Evolutionary conservation across 805 yeast species (phyloP).

Genomic region (Monosporozyma servazzii): DNA sequence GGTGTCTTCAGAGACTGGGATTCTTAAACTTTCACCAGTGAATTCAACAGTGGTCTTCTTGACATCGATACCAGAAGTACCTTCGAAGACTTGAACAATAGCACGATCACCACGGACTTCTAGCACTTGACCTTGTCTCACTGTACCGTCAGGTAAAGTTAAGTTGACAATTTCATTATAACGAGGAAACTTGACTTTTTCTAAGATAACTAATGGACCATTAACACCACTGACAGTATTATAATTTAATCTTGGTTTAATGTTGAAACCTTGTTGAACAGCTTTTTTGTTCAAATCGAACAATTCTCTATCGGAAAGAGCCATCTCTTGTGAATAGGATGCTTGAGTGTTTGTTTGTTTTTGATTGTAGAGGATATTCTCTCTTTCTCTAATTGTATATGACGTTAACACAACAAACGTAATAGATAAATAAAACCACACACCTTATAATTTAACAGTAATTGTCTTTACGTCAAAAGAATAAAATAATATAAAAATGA

Average conservation of each 20-base stretch:
- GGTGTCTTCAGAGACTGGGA: conserved; percentile 94
- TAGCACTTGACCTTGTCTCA: conserved; percentile 94
- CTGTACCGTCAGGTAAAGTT: conserved; percentile 91
- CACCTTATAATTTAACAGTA: not conserved
- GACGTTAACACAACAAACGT: too few species aligned
- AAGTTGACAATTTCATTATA: conserved; percentile 94
- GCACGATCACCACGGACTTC: conserved; percentile 97
- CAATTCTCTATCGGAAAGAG: conserved; percentile 33
- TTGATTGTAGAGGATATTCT: too few species aligned
- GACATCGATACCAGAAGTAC: conserved; percentile 97
- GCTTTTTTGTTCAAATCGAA: conserved; percentile 82
- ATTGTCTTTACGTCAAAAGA: not conserved
- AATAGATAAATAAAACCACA: too few species aligned
- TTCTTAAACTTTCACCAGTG: conserved; percentile 88
- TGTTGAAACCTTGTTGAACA: conserved; percentile 81
- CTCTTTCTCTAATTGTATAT: too few species aligned
- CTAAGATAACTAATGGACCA: conserved; percentile 92
- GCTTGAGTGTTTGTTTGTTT: not conserved
- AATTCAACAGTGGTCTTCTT: conserved; percentile 95
- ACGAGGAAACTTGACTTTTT: conserved; percentile 79
- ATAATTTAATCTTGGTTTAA: conserved; percentile 84
- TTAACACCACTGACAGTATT: conserved; percentile 98
- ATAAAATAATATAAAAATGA: not conserved
- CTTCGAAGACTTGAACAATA: conserved; percentile 97
- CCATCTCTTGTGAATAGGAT: conserved; percentile 12